phyloP scores from a whole-genome alignment of 2,329 filamentous ascomycete genomes.

The Venturia asperata region DNA sequence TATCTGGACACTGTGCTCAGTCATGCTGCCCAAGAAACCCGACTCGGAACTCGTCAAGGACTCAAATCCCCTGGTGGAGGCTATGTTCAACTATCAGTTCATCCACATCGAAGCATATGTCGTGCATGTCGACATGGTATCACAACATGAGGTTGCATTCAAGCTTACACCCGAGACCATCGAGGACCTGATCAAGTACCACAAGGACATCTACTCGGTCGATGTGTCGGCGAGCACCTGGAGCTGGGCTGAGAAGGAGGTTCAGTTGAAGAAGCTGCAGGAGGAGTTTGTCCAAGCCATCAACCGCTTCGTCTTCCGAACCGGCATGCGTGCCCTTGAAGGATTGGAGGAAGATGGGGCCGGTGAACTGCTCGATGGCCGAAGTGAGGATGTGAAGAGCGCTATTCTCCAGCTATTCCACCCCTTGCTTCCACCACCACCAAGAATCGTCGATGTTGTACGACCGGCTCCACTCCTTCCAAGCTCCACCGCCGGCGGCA shows the following conservation, averaged over 20 bases:
- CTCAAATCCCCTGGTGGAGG: slow-evolving; percentile 73
- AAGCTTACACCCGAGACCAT: slow-evolving; percentile 95
- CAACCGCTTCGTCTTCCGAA: slow-evolving; percentile 95
- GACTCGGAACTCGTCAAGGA: slow-evolving; percentile 79
- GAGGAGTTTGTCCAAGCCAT: slow-evolving; percentile 93
- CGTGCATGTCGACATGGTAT: slow-evolving; percentile 97
- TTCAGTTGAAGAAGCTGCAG: slow-evolving; percentile 93
- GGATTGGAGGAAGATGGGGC: slow-evolving; percentile 94
- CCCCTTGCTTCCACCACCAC: slow-evolving; percentile 78
- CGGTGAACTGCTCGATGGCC: slow-evolving; percentile 84
- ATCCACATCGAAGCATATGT: slow-evolving; percentile 95
- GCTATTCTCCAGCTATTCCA: slow-evolving; percentile 77
- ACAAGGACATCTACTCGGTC: slow-evolving; percentile 90
- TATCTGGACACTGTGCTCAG: slow-evolving; percentile 87
- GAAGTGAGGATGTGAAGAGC: slow-evolving; percentile 88
- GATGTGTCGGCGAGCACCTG: slow-evolving; percentile 84
- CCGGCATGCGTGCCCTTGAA: slow-evolving; percentile 80
- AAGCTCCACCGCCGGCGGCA: slow-evolving; percentile 60
- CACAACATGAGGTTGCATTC: slow-evolving; percentile 94
- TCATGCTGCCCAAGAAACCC: slow-evolving; percentile 87
- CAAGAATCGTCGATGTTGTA: slow-evolving; percentile 81
- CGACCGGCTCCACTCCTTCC: slow-evolving; percentile 79
- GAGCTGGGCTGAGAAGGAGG: slow-evolving; percentile 94
- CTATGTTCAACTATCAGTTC: slow-evolving; percentile 86
- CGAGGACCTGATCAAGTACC: slow-evolving; percentile 85